These are phyloP conservation scores for Breynia disticha DNA, from an alignment of 441 rosid genomes.

Conservation along the genomic window DNA sequence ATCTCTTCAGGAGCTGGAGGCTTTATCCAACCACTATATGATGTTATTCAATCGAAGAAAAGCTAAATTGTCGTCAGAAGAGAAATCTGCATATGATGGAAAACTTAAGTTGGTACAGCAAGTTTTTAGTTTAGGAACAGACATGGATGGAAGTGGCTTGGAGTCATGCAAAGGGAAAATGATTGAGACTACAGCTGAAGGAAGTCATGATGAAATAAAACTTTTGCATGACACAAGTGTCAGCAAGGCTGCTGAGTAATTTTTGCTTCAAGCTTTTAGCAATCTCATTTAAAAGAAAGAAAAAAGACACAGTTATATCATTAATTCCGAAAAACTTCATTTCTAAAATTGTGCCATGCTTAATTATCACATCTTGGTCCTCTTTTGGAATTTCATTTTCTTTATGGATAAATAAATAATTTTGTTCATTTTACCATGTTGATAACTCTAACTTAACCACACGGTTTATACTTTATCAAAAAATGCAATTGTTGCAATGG, in stretches of 20 bases:
- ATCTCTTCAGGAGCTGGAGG: slow-evolving; percentile 80
- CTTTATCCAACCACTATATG: slow-evolving; percentile 77
- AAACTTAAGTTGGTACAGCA: slow-evolving; percentile 82
- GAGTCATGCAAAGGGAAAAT: slow-evolving; percentile 82
- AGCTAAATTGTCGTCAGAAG: slow-evolving; percentile 66
- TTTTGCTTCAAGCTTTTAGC: slow-evolving; percentile 6
- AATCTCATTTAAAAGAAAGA: too few species aligned
- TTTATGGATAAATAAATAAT: too few species aligned
- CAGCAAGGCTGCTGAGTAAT: slow-evolving; percentile 94
- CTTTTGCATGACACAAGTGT: slow-evolving; percentile 66
- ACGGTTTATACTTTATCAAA: too few species aligned
- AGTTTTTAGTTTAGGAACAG: slow-evolving; percentile 48
- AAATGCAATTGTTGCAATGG: too few species aligned
- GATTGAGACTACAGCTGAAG: slow-evolving; percentile 53
- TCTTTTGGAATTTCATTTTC: too few species aligned
- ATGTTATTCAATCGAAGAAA: slow-evolving; percentile 79
- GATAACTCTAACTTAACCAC: too few species aligned
- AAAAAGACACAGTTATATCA: neutral
- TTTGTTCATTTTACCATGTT: too few species aligned
- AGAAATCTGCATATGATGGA: slow-evolving; percentile 59
- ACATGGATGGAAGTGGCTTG: slow-evolving; percentile 37
- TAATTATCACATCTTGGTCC: too few species aligned
- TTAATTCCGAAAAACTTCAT: neutral
- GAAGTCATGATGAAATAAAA: slow-evolving; percentile 65
- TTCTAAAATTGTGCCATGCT: too few species aligned